Percentiles rank a stretch among this genome's conserved stretches.
These are phyloP conservation scores for Fusarium metavorans DNA, from an alignment of 2,329 filamentous ascomycete species.

Conservation along the genomic window DNA sequence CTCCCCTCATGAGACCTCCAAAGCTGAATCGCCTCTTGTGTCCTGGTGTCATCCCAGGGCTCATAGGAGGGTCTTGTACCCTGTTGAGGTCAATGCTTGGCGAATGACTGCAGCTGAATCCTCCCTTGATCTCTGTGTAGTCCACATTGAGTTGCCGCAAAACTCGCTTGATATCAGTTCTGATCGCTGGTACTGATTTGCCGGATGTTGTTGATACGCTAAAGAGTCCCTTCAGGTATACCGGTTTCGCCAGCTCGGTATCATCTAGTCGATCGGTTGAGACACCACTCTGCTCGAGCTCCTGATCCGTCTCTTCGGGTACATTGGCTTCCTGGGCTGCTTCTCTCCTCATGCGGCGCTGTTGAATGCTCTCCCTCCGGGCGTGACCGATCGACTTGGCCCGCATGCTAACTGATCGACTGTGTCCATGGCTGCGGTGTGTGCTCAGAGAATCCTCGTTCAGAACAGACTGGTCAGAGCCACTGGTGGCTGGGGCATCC, in stretches of 20 bases:
- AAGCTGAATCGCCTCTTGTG: slow-evolving; percentile 88
- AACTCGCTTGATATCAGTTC: slow-evolving; percentile 90
- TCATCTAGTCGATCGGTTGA: slow-evolving; percentile 73
- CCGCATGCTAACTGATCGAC: slow-evolving; percentile 74
- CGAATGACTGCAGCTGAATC: slow-evolving; percentile 88
- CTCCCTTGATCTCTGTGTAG: slow-evolving; percentile 91
- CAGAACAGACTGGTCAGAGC: slow-evolving; percentile 79
- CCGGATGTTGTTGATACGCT: slow-evolving; percentile 97
- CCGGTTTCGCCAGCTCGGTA: slow-evolving; percentile 88
- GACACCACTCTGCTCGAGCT: slow-evolving; percentile 72
- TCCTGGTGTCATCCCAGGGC: slow-evolving; percentile 66
- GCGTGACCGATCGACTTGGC: slow-evolving; percentile 92
- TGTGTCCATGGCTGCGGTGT: slow-evolving; percentile 63
- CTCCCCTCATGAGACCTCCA: slow-evolving; percentile 70
- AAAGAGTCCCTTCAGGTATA: slow-evolving; percentile 95
- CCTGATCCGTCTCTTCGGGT: slow-evolving; percentile 90
- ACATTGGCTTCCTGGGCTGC: slow-evolving; percentile 81
- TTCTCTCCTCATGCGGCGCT: slow-evolving; percentile 80
- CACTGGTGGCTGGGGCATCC: slow-evolving; percentile 80
- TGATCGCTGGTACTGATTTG: slow-evolving; percentile 87
- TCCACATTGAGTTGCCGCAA: slow-evolving; percentile 90
- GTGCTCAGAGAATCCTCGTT: slow-evolving; percentile 65
- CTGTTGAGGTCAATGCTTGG: slow-evolving; percentile 91
- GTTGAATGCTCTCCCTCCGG: slow-evolving; percentile 91
- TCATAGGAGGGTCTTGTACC: slow-evolving; percentile 72